Conservation (phyloP, 495 filamentous ascomycete genomes). For the Penicillium herquei region DNA sequence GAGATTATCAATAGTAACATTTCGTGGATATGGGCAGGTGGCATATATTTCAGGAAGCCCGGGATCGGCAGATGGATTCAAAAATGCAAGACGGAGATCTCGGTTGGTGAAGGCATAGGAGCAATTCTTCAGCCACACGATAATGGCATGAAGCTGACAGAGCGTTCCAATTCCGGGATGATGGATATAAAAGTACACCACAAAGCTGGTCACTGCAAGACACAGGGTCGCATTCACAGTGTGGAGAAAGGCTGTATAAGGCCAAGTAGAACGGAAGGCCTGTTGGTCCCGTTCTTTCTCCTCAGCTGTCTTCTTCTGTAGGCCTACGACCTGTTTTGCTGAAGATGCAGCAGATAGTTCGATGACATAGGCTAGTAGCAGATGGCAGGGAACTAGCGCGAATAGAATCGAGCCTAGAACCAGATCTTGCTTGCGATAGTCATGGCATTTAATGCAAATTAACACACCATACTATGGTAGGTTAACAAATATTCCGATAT, state of each 20-base stretch:
- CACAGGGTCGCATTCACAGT: conserved; percentile 79
- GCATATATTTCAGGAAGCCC: conserved; percentile 76
- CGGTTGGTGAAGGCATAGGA: conserved; percentile 97
- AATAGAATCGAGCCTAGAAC: conserved; percentile 73
- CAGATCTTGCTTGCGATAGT: conserved; percentile 78
- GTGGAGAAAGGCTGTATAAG: conserved; percentile 71
- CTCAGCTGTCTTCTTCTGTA: conserved; percentile 59
- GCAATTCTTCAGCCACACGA: conserved; percentile 92
- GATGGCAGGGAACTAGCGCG: conserved; percentile 80
- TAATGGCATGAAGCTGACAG: conserved; percentile 86
- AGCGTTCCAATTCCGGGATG: conserved; percentile 92
- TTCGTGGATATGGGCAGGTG: conserved; percentile 82
- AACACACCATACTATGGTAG: conserved; percentile 77
- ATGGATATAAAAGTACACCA: conserved; percentile 86
- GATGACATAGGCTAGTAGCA: conserved; percentile 85
- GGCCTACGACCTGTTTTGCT: conserved; percentile 64
- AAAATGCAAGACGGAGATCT: conserved; percentile 83
- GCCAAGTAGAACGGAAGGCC: conserved; percentile 71
- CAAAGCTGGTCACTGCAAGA: conserved; percentile 72
- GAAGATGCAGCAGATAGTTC: conserved; percentile 76
- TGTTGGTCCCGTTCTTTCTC: conserved; percentile 47
- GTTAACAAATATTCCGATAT: not conserved
- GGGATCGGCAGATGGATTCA: conserved; percentile 59
- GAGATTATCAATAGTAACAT: conserved; percentile 83
- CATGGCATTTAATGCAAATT: conserved; percentile 87